Base-by-base conservation (phyloP, 2,329 filamentous ascomycete species). In the Stromatinia cepivora region DNA sequence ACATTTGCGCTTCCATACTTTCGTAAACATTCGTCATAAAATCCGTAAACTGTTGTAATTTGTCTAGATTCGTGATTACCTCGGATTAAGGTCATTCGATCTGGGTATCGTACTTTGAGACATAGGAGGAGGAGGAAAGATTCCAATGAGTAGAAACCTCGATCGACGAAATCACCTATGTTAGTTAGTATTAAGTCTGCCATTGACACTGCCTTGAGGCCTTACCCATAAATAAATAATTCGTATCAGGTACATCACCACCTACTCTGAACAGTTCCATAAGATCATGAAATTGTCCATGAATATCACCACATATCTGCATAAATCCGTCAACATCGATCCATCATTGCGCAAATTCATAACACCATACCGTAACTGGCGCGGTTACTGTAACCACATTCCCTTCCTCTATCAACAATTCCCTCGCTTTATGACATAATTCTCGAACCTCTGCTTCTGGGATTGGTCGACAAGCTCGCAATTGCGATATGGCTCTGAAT, bases 1-100 rank as follows among this genome's bases (percentile, higher is more conserved):
- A 98, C 94, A 76, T 97, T 98, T 50, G 94, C 94, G 78, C 91
- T 97, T 71, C 94, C 94, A 78, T 98, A 98, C 81, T 98, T 98
- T 67, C 94, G 87, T 72, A 97, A 85, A 77, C 94, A 98, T 82
- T 98, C 94, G 78, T 98, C 94, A 82, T 98, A 98, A 83, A 98
- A 98, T 72, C 94, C 94, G 79, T 98, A 98, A 20, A 98, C 94
- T 7, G 93, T 97, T 31, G 94, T 98, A 74, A 98, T 98, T 80
- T 98, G 94, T 70, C 94, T 89, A 57, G 94, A 97, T 81, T 98
- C 94, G 83, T 97, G 93, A 79, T 97, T 97, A 73, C 94, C 94
- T 73, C 94, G 88, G 77, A 98, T 97, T 54, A 98, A 86, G 5
- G 95, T 98, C 83, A 98, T 97, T 75, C 95, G 92, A 80, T 98